phyloP scores from a whole-genome alignment of 805 yeast genomes.

The Ogataea dorogensis region DNA sequence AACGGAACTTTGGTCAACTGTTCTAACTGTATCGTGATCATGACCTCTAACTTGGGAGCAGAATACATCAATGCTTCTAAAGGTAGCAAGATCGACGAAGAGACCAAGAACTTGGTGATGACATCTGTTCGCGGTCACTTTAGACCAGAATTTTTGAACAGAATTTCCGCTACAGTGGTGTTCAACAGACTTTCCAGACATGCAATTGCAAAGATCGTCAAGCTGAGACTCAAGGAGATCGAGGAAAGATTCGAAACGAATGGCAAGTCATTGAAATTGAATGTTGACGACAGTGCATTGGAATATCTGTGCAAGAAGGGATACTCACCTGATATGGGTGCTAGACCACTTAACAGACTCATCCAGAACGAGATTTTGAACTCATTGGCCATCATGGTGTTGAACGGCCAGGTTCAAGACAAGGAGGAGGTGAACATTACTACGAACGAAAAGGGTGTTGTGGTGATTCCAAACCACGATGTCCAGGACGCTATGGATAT shows the following conservation, averaged over 20 bases:
- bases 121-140: constrained; percentile 80
- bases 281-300: constrained; percentile 72
- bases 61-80: constrained; percentile 71
- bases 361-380: constrained; percentile 88
- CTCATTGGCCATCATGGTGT: constrained; percentile 80
- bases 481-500: constrained; percentile 52
- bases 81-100: constrained; percentile 59
- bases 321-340: constrained; percentile 92
- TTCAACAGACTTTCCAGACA: constrained; percentile 90
- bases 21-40: constrained; percentile 85
- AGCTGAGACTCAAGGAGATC: constrained; percentile 78
- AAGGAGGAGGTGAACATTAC: constrained; percentile 79
- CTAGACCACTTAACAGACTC: constrained; percentile 91
- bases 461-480: constrained; percentile 85
- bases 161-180: constrained; percentile 89
- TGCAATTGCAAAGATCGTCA: constrained; percentile 90
- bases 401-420: constrained; percentile 83
- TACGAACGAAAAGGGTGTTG: constrained; percentile 59
- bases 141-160: constrained; percentile 96
- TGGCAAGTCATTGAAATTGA: constrained; percentile 73
- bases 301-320: constrained; percentile 84
- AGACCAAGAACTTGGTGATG: constrained; percentile 79
- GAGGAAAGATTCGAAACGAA: constrained; percentile 81
- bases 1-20: constrained; percentile 93
- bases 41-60: constrained; percentile 98